Percentiles rank a stretch among this genome's conserved stretches.
These are phyloP conservation scores for Chlorella sp. DNA, from an alignment of 139 green algal species.

Conservation along the genomic window DNA sequence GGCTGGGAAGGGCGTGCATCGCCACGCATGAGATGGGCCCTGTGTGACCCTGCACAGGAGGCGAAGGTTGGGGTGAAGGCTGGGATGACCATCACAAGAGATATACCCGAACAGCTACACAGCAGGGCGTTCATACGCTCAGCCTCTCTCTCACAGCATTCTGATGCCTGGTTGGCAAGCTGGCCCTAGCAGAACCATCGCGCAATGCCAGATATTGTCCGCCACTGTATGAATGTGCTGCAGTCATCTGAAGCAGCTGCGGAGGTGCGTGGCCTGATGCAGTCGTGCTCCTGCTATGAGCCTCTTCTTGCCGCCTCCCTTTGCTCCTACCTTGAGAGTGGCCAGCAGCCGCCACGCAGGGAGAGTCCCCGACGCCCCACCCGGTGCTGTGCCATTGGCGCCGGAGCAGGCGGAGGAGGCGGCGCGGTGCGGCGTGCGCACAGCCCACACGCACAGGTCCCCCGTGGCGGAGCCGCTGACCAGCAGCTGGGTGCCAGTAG, in stretches of 20 bases:
- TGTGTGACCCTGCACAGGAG: conserved; percentile 37
- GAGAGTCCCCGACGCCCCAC: too few species aligned
- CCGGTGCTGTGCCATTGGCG: too few species aligned
- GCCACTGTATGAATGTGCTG: too few species aligned
- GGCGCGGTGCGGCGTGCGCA: conserved; percentile 2
- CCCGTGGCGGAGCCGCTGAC: conserved; percentile 53
- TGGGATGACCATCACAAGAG: neutral
- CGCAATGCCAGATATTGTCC: too few species aligned
- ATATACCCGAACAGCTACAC: neutral
- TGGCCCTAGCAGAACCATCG: neutral
- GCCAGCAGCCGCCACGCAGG: too few species aligned
- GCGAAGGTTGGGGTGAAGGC: neutral
- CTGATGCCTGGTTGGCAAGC: neutral
- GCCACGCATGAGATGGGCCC: conserved; percentile 49
- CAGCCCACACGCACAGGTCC: conserved; percentile 54
- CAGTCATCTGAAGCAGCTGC: too few species aligned
- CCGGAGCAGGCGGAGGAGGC: too few species aligned
- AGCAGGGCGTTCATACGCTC: too few species aligned
- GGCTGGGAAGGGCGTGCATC: conserved; percentile 14
- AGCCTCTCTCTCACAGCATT: neutral
- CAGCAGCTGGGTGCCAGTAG: conserved; percentile 19
- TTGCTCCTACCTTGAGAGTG: too few species aligned
- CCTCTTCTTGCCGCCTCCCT: too few species aligned
- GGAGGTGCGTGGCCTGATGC: too few species aligned
- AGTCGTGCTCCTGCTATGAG: too few species aligned